Evolutionary conservation across 257 asterid genomes (phyloP), one percentile per base, ranked within the genome.

Genomic region (Jacaranda copaia): DNA sequence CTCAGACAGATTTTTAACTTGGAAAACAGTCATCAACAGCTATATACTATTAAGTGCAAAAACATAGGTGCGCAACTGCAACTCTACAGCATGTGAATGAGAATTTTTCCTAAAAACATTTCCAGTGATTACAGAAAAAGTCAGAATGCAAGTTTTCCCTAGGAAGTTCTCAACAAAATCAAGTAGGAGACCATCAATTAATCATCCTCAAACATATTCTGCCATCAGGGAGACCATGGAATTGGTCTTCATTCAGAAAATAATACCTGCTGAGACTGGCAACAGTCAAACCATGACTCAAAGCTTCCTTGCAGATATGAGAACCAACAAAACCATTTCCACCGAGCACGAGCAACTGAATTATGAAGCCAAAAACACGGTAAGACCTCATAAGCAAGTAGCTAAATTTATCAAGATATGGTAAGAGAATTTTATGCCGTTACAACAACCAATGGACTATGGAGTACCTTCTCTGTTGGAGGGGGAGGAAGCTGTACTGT

Each of bases 301-400:
- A 53, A 77, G 98, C 99, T 85, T 96, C 99, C 86, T 87, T 88
- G 83, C 98, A 96, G 74, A 96, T 62, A 85, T 96, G 98, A 66
- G 98, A 93, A 48, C 99, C 99, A 67, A 96, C 99, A 82, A 90
- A 96, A 58, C 99, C 99, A 85, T 88, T 96, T 81, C 98, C 99
- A 14, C 99, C 99, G 35, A 96, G 89, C 86, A 96, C 99, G 71
- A 96, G 98, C 84, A 96, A 78, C 99, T 96, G 86, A 78, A 84
- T 71, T 58, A 57, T 43, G 61, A 79, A 75, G 71, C 40, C 32
- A 43, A 40, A 77, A 48, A 40, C 35, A 67, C 38, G 8, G 46
- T 14, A 57, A 52, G 36, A 42, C 77, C 42, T 20, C 45, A 64
- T 42, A 40, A 63, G 58, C 74, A 74, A 64, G 51, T 64, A 62